phyloP scores from a whole-genome alignment of 208 protist genomes.

The Trichomonas gallinae region DNA sequence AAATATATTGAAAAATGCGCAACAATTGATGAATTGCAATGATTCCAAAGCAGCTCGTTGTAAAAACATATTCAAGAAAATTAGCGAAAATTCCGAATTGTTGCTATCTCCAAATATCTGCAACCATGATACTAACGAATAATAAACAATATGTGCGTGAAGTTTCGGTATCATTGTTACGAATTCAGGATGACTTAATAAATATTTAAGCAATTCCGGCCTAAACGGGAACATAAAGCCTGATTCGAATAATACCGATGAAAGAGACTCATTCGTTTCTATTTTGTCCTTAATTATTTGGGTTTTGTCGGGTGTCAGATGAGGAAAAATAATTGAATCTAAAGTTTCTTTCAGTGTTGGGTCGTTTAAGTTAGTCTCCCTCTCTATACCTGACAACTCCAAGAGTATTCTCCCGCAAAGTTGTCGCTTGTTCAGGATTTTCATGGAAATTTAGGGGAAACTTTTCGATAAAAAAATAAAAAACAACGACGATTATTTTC shows the following conservation, averaged over 20 bases:
- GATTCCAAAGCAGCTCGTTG: neutral
- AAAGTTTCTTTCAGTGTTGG: neutral
- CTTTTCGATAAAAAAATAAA: no score
- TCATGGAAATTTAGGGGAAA: neutral
- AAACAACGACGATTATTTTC: no score
- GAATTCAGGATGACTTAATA: neutral
- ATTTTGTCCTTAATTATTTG: neutral
- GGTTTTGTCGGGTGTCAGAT: neutral
- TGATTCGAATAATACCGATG: neutral
- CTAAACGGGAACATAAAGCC: neutral
- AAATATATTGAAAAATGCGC: neutral
- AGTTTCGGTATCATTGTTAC: neutral
- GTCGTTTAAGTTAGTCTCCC: neutral
- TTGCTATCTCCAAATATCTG: neutral
- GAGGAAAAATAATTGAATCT: neutral
- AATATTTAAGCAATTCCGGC: neutral
- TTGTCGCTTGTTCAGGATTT: neutral
- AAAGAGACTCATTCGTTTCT: neutral
- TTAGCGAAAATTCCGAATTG: neutral
- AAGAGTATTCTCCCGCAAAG: neutral
- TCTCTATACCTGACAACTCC: neutral
- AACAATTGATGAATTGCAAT: neutral
- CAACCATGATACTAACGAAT: neutral
- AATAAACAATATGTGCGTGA: neutral
- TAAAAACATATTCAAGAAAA: neutral